These are phyloP conservation scores for Spergularia azorica DNA, from an alignment of 179 eudicot species.

Conservation along the genomic window DNA sequence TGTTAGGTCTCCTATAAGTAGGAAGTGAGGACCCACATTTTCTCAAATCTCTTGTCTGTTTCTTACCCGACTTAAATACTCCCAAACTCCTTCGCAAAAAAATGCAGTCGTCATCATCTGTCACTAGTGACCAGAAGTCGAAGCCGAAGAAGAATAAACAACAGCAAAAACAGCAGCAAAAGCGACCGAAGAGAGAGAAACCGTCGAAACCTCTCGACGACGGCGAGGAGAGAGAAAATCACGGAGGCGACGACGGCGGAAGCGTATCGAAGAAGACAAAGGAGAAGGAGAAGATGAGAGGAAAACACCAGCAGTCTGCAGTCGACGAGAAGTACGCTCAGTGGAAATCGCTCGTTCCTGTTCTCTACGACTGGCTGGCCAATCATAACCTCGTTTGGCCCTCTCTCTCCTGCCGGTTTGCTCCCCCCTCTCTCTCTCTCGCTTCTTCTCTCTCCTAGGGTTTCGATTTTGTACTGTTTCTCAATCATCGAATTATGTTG, in stretches of 20 bases:
- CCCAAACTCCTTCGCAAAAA: too few relatives aligned
- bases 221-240: too few relatives aligned
- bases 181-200: too few relatives aligned
- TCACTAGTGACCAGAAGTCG: too few relatives aligned
- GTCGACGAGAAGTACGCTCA: slow-evolving; percentile 78
- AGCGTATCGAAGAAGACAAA: not conserved
- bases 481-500: not conserved
- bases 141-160: too few relatives aligned
- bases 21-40: too few relatives aligned
- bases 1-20: too few relatives aligned
- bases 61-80: too few relatives aligned
- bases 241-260: not conserved
- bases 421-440: not conserved
- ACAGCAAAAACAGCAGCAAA: too few relatives aligned
- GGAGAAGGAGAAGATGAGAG: slow-evolving; percentile 34
- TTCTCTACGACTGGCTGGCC: slow-evolving; percentile 91
- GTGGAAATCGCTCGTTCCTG: slow-evolving; percentile 91
- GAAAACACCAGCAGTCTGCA: slow-evolving; percentile 40
- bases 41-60: too few relatives aligned
- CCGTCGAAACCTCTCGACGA: too few relatives aligned
- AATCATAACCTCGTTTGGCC: slow-evolving; percentile 98
- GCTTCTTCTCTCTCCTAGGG: slow-evolving; percentile 15
- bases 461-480: not conserved
- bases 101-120: too few relatives aligned
- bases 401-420: slow-evolving; percentile 90